Base-by-base conservation (phyloP, 116 monocot species). In the Iris pallida region DNA sequence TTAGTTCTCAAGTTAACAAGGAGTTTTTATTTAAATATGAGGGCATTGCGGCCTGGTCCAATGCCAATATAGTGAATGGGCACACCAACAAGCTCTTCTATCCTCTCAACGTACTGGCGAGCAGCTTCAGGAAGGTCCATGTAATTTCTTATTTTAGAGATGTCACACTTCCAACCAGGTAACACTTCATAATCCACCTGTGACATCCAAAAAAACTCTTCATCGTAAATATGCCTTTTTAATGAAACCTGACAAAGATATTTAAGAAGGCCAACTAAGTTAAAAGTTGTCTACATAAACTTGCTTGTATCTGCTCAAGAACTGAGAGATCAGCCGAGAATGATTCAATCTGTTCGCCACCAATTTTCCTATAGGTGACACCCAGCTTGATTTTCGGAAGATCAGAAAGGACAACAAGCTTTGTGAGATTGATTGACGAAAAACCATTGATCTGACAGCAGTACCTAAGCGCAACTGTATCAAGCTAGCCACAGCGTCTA, bases 401-500 rank as follows among this genome's bases (percentile, higher is more conserved):
- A 56, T 85, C 82, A 1, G 96, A 92, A 20, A 96, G 69, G 19
- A 96, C 96, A 78, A 92, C 96, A 64, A 97, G 82, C 75, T 97
- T 97, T 57, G 97, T 97, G 20, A 97, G 87, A 63, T 97, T 97
- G 45, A 97, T 81, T 54, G 97, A 85, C 4, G 97, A 85, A 53
- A 97, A 90, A 7, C 97, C 97, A 76, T 97, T 97, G 53, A 97
- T 90, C 57, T 83, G 81, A 48, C 86, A 89, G 62, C 73, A 84
- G 64, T 82, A 96, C 71, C 76, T 89, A 1, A 97, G 73, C 11
- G 92, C 92, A 61, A 87, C 90, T 19, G 92, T 74, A 74, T 97
- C 97, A 63, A 97, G 92, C 97, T 92, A 97, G 66, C 97, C 97
- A 80, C 97, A 97, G 2, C 92, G 92, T 14, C 97, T 73, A 57